Base-by-base conservation (phyloP, 208 protist genomes). In the Wallacemonas sp. region DNA sequence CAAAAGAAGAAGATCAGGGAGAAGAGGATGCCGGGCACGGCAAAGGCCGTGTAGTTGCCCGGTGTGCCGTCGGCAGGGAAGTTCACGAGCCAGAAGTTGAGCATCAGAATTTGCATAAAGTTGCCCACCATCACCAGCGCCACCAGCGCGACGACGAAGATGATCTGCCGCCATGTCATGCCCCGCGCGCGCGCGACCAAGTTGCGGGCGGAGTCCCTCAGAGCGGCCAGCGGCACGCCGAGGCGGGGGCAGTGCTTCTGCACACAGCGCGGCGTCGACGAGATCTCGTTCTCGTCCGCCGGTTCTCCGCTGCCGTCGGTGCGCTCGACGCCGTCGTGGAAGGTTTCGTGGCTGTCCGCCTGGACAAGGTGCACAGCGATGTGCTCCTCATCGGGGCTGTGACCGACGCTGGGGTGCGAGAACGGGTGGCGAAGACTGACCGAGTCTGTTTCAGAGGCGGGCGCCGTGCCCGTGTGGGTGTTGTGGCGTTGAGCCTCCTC, bases 61-160 rank as follows among this genome's bases (percentile, higher is more conserved):
- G 86, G 75, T 14, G 74, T 65, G 4, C 72, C 78, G 61, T 81
- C 84, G 7, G 76, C 67, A 7, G 86, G 84, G 59, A 95, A 95
- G 18, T 72, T 76, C 36, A 67, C 57, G 32, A 92, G 76, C 86
- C 89, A 95, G 74, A 92, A 92, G 72, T 95, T 95, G 4, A 95
- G 70, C 77, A 89, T 87, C 55, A 95, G 76, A 20, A 95, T 89
- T 64, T 95, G 86, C 79, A 95, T 80, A 2, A 82, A 67, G 71
- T 92, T 92, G 26, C 89, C 89, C 0, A 74, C 66, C 66, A 81
- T 89, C 22, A 95, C 75, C n/a, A 90, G 57, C 28, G 72, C 16
- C 22, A 95, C 76, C 18, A 91, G 72, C 14, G 85, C 2, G 14
- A 66, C 11, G 14, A 87, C 72, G 64, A 79, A 91, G 36, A 82